phyloP scores from a whole-genome alignment of 139 green algal species.

The Chlorella sorokiniana region DNA sequence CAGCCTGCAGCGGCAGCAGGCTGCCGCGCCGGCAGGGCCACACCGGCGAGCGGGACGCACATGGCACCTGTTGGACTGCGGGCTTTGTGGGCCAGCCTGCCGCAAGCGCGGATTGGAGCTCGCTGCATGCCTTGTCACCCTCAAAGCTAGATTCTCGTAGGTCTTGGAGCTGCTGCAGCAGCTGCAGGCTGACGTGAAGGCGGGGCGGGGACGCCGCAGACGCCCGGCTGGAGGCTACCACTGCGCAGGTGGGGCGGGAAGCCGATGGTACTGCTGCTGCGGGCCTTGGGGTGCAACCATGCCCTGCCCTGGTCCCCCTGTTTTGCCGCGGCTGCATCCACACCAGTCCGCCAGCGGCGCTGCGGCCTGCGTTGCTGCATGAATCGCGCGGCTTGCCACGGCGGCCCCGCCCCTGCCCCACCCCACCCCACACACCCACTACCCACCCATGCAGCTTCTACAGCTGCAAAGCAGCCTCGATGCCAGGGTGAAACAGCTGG shows the following conservation, averaged over 20 bases:
- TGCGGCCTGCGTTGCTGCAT: not conserved
- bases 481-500: not conserved
- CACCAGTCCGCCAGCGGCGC: no score
- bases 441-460: not conserved
- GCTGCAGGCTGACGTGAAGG: not conserved
- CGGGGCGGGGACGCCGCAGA: not conserved
- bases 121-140: not conserved
- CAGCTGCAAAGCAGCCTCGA: not conserved
- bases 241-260: not conserved
- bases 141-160: not conserved
- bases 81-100: no score
- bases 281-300: no score
- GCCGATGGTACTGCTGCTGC: no score
- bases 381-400: no score
- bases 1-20: no score
- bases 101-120: not conserved
- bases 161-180: not conserved
- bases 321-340: not conserved
- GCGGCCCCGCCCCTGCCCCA: no score
- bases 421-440: not conserved
- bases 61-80: no score
- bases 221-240: not conserved
- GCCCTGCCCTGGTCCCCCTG: no score
- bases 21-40: no score
- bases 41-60: no score